Base-by-base conservation (phyloP, 768 basidiomycete species). In the Leccinum obscurum region DNA sequence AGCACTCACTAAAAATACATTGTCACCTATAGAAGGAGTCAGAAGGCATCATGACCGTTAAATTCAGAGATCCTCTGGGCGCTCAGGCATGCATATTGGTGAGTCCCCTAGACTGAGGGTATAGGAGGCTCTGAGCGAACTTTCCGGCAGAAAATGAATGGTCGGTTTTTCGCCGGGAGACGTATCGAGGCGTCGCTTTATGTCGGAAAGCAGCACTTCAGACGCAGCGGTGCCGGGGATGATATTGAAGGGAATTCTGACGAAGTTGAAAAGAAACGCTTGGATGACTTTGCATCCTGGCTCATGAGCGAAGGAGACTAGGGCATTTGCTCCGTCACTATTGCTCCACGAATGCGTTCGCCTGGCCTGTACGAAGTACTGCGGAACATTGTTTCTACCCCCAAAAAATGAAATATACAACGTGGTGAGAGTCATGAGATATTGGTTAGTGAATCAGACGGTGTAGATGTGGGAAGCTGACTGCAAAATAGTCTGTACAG, bases 41-140 rank as follows among this genome's bases (percentile, higher is more conserved):
- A 35, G 93, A 96, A 39, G 96, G 97, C 4, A 76, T 98, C 62
- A 98, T 98, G 86, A 95, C 95, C 0, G 88, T 98, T 62, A 97
- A 98, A 67, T 99, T 98, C 79, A 87, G 87, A 59, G 95, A 98
- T 68, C 83, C 92, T 14, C 66, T 96, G n/a, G 86, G 93, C 59
- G 97, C 97, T 5, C 89, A 95, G 73, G 96, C 94, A 4, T 99
- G 96, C 67, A 78, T 99, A 20, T 60, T 93, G 62, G 94, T 92
- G 64, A 64, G 89, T 80, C 30, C 51, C 54, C 39, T 22, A 20
- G 54, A 17, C n/a, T 49, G 11, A 24, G 41, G 52, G 4, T 14
- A 11, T 41, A 41, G 30, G 24, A 10, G 4, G 32, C 34, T 17
- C n/a, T 28, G 20, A 55, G 32, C 4, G n/a, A 41, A 10, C 15